Evolutionary conservation across 441 rosid species (phyloP).

Genomic region (Croton laevigatus): DNA sequence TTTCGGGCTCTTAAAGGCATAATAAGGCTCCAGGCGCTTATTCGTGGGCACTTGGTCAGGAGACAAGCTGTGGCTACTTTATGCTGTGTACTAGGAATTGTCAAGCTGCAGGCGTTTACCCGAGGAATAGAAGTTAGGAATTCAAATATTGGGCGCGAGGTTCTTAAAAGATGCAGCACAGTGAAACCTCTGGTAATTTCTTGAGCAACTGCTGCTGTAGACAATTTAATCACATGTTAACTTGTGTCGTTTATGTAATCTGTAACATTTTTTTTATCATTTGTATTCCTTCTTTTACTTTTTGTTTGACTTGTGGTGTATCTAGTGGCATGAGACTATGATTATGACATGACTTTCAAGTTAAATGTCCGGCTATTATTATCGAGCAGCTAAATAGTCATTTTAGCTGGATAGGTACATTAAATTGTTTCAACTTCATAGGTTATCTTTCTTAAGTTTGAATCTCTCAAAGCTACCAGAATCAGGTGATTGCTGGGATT

Average conservation of each 20-base stretch:
- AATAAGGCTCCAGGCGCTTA: constrained; percentile 89
- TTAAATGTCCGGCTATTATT: no score
- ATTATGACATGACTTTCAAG: no score
- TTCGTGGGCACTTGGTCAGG: constrained; percentile 91
- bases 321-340: neutral
- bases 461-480: neutral
- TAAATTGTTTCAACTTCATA: neutral
- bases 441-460: neutral
- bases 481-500: neutral
- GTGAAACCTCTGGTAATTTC: constrained; percentile 48
- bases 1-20: constrained; percentile 71
- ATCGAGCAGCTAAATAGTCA: neutral
- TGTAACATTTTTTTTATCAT: neutral
- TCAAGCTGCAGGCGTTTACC: constrained; percentile 83
- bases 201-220: constrained; percentile 3
- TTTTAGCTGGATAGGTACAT: neutral
- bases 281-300: neutral
- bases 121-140: constrained; percentile 63
- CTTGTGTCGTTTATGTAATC: constrained; percentile 8
- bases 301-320: neutral
- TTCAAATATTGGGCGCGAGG: constrained; percentile 55
- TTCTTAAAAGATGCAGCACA: constrained; percentile 33
- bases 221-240: constrained; percentile 5
- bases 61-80: constrained; percentile 87
- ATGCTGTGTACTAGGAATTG: constrained; percentile 75